These are phyloP conservation scores for Boechera divaricarpa DNA, from an alignment of 345 rosid genomes.

Conservation along the genomic window DNA sequence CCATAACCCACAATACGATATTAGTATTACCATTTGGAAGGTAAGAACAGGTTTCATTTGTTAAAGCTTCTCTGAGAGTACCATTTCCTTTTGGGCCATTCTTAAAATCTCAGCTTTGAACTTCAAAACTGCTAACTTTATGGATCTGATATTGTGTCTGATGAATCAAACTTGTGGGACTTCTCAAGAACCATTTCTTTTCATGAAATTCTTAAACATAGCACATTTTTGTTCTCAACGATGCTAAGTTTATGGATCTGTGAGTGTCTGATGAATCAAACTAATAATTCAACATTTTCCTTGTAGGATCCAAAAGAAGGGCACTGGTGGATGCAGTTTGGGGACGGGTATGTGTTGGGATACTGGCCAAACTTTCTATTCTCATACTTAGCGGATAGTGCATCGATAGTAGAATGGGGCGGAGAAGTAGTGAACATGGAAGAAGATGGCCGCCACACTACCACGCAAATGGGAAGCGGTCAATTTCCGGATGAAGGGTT, in stretches of 20 bases:
- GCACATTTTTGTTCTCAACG: not conserved
- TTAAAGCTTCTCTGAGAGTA: not conserved
- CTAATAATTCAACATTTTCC: not conserved
- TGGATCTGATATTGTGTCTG: not conserved
- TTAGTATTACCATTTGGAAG: slow-evolving; percentile 78
- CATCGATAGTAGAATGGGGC: slow-evolving; percentile 79
- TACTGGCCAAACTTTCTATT: slow-evolving; percentile 73
- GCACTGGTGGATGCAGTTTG: slow-evolving; percentile 86
- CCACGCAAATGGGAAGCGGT: slow-evolving; percentile 81
- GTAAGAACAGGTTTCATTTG: slow-evolving; percentile 36
- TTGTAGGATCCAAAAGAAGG: slow-evolving; percentile 74
- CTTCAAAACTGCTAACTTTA: not conserved
- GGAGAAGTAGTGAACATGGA: slow-evolving; percentile 77
- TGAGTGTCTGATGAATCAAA: slow-evolving; percentile 6
- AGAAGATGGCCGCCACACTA: slow-evolving; percentile 64
- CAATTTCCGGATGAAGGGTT: slow-evolving; percentile 69
- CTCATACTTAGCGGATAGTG: slow-evolving; percentile 70
- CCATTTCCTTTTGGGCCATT: not conserved
- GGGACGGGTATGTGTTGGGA: slow-evolving; percentile 62
- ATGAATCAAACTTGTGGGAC: slow-evolving; percentile 1
- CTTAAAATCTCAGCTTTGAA: not conserved
- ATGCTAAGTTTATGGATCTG: not conserved
- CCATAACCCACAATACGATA: slow-evolving; percentile 64
- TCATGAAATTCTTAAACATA: not conserved
- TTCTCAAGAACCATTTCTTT: not conserved